phyloP scores from a whole-genome alignment of 2,329 filamentous ascomycete species.

The Aspergillus calidoustus region DNA sequence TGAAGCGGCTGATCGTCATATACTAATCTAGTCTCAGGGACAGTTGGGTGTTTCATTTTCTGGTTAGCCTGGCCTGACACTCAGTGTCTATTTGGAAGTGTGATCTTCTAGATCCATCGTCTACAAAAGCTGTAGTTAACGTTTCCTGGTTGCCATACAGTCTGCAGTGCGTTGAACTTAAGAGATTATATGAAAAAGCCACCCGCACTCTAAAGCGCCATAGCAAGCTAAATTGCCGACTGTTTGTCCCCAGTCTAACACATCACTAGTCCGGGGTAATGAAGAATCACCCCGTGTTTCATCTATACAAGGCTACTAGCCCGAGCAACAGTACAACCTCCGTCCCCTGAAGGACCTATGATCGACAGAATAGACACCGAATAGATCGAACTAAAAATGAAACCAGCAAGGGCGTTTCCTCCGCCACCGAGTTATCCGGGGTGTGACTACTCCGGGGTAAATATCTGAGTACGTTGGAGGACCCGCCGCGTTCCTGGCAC shows the following conservation, averaged over 20 bases:
- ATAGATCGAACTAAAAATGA: neutral
- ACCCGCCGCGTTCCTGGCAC: neutral
- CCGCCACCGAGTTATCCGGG: neutral
- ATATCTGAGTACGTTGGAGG: too few species aligned
- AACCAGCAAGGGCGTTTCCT: neutral
- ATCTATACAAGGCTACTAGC: neutral
- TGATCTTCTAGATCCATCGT: too few species aligned
- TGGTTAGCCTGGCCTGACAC: too few species aligned
- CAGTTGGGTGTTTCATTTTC: conserved; percentile 2
- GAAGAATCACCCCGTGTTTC: neutral
- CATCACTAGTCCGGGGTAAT: neutral
- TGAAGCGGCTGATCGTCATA: conserved; percentile 22
- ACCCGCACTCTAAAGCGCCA: neutral
- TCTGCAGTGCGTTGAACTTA: neutral
- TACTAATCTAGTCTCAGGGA: neutral
- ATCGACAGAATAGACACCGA: too few species aligned
- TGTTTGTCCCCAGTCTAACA: neutral
- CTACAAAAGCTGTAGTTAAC: neutral
- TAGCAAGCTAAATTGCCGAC: too few species aligned
- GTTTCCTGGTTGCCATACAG: neutral
- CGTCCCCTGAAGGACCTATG: neutral
- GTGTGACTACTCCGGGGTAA: neutral
- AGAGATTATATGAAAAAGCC: neutral
- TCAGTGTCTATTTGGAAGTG: too few species aligned
- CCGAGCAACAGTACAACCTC: neutral